These are phyloP conservation scores for Euphorbia corollata DNA, from an alignment of 441 rosid genomes.

Conservation along the genomic window DNA sequence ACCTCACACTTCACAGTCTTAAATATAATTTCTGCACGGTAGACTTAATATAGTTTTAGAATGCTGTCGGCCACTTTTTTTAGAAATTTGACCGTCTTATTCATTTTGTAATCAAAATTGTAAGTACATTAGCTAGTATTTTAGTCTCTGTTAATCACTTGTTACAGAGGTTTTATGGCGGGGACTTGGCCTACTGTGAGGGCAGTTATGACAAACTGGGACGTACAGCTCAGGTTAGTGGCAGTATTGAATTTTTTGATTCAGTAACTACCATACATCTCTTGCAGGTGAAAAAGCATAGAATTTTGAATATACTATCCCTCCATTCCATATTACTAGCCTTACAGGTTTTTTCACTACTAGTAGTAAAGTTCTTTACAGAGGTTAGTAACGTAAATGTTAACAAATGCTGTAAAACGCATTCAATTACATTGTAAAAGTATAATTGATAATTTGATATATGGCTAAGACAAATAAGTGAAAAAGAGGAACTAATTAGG, in stretches of 20 bases:
- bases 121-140: slow-evolving; percentile 5
- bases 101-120: too few species aligned
- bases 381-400: neutral
- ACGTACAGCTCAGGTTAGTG: slow-evolving; percentile 76
- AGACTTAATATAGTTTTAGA: neutral
- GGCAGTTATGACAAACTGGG: slow-evolving; percentile 76
- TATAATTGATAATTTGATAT: neutral
- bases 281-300: neutral
- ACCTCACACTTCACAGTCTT: too few species aligned
- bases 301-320: neutral
- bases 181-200: slow-evolving; percentile 77
- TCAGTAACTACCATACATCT: neutral
- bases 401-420: neutral
- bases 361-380: too few species aligned
- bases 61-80: too few species aligned
- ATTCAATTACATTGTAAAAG: neutral
- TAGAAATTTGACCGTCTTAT: too few species aligned
- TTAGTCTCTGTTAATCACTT: slow-evolving; percentile 13
- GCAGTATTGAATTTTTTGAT: slow-evolving; percentile 10
- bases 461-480: neutral
- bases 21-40: neutral
- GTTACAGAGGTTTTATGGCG: slow-evolving; percentile 63
- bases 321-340: neutral
- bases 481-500: neutral
- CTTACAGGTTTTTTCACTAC: neutral